Conservation (phyloP, 805 yeast genomes). For the Metschnikowia hibisci region DNA sequence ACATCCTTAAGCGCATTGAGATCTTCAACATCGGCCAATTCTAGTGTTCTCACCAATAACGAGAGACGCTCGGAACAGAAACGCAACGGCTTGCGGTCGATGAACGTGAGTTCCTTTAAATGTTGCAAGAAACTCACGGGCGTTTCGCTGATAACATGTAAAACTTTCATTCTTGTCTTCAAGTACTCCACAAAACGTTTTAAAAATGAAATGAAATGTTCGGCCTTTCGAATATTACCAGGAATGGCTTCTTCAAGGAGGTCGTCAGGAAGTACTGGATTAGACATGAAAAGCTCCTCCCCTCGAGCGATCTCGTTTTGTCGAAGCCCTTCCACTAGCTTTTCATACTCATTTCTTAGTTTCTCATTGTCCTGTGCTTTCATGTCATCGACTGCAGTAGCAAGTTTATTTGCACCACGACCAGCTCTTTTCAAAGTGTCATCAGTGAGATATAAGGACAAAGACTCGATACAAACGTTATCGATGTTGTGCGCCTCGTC, state of each 20-base stretch:
- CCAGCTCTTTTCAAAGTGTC: conserved; percentile 84
- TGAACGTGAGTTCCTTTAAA: conserved; percentile 86
- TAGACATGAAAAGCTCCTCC: conserved; percentile 73
- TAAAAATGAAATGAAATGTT: conserved; percentile 90
- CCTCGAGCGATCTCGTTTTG: conserved; percentile 65
- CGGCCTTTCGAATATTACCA: conserved; percentile 95
- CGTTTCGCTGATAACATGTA: conserved; percentile 97
- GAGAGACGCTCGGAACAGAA: conserved; percentile 92
- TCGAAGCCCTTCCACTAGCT: conserved; percentile 82
- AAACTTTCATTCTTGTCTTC: conserved; percentile 94
- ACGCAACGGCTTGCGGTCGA: conserved; percentile 85
- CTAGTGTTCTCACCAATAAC: conserved; percentile 82
- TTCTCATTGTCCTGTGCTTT: conserved; percentile 78
- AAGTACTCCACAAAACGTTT: conserved; percentile 90
- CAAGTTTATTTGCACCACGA: conserved; percentile 75
- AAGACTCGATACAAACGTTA: conserved; percentile 95
- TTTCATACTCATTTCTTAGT: conserved; percentile 86
- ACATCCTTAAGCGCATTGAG: conserved; percentile 90
- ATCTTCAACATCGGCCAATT: conserved; percentile 84
- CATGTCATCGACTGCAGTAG: conserved; percentile 80
- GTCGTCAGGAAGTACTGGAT: conserved; percentile 84
- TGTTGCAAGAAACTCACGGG: conserved; percentile 92
- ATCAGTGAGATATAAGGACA: conserved; percentile 87
- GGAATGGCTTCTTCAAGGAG: conserved; percentile 90
- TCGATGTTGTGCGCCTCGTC: conserved; percentile 99